These are phyloP conservation scores for Globisporangium middletonii DNA, from an alignment of 352 stramenopile species.

Conservation along the genomic window DNA sequence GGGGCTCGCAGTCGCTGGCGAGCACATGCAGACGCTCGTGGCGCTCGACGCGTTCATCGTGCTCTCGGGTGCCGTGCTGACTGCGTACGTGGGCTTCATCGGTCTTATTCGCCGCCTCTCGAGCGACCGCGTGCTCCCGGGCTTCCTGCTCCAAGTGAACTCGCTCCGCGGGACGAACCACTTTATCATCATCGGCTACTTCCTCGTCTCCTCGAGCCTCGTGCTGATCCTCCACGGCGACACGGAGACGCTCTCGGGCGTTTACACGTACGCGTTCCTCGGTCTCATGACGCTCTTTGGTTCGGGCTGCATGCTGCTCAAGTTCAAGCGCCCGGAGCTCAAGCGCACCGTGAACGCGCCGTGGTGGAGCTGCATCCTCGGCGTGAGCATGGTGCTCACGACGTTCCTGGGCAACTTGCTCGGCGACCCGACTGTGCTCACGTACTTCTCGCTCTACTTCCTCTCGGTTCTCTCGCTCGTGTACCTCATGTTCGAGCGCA, in stretches of 20 bases:
- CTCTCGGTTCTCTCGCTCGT: slow-evolving; percentile 74
- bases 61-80: slow-evolving; percentile 90
- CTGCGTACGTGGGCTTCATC: slow-evolving; percentile 91
- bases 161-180: slow-evolving; percentile 85
- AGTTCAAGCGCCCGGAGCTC: slow-evolving; percentile 91
- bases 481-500: slow-evolving; percentile 88
- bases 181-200: slow-evolving; percentile 91
- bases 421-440: slow-evolving; percentile 81
- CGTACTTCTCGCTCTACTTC: slow-evolving; percentile 89
- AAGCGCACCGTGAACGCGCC: slow-evolving; percentile 82
- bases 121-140: slow-evolving; percentile 83
- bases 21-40: slow-evolving; percentile 72
- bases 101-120: slow-evolving; percentile 89
- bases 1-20: slow-evolving; percentile 72
- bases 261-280: slow-evolving; percentile 96
- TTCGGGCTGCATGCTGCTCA: slow-evolving; percentile 91
- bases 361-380: slow-evolving; percentile 84
- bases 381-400: slow-evolving; percentile 73
- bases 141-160: slow-evolving; percentile 81
- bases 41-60: slow-evolving; percentile 93
- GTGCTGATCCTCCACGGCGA: slow-evolving; percentile 89
- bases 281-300: slow-evolving; percentile 93
- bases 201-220: slow-evolving; percentile 82
- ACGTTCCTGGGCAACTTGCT: slow-evolving; percentile 85
- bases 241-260: slow-evolving; percentile 88